These are phyloP conservation scores for Globisporangium irregulare DNA, from an alignment of 352 stramenopile species.

Conservation along the genomic window DNA sequence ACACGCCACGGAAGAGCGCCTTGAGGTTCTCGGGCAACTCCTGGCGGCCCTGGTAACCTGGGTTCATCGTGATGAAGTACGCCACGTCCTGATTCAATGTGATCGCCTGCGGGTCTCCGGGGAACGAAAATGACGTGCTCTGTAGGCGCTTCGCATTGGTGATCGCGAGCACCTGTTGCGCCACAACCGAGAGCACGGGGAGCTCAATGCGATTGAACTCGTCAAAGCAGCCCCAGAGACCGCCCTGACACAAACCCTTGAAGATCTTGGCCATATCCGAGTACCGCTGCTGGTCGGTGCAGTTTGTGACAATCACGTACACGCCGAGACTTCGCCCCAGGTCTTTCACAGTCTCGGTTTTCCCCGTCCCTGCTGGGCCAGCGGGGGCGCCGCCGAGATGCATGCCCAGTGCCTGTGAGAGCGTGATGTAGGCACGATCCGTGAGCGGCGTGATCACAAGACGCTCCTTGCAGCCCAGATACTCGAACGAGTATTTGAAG, in stretches of 20 bases:
- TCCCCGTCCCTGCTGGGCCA: conserved; percentile 86
- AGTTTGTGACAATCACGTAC: conserved; percentile 93
- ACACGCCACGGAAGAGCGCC: conserved; percentile 91
- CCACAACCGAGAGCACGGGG: conserved; percentile 91
- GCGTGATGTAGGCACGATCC: conserved; percentile 89
- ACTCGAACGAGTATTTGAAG: conserved; percentile 94
- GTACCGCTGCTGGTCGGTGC: conserved; percentile 89
- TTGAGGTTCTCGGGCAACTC: conserved; percentile 92
- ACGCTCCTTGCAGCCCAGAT: conserved; percentile 90
- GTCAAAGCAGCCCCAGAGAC: conserved; percentile 90
- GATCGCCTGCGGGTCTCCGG: conserved; percentile 59
- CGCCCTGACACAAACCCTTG: conserved; percentile 89
- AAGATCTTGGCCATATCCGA: conserved; percentile 94
- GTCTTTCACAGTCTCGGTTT: conserved; percentile 92
- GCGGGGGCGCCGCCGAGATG: conserved; percentile 86
- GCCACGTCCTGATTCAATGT: conserved; percentile 53
- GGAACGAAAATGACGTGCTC: conserved; percentile 56
- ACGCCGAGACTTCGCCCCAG: conserved; percentile 88
- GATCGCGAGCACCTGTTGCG: conserved; percentile 90
- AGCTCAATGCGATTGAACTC: conserved; percentile 94
- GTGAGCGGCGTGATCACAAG: conserved; percentile 90
- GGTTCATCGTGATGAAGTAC: conserved; percentile 95
- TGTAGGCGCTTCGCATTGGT: conserved; percentile 66
- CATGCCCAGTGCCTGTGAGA: conserved; percentile 88
- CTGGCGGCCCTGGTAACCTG: conserved; percentile 89